Conservation (phyloP, 805 yeast species). For the Starmerella asiatica region DNA sequence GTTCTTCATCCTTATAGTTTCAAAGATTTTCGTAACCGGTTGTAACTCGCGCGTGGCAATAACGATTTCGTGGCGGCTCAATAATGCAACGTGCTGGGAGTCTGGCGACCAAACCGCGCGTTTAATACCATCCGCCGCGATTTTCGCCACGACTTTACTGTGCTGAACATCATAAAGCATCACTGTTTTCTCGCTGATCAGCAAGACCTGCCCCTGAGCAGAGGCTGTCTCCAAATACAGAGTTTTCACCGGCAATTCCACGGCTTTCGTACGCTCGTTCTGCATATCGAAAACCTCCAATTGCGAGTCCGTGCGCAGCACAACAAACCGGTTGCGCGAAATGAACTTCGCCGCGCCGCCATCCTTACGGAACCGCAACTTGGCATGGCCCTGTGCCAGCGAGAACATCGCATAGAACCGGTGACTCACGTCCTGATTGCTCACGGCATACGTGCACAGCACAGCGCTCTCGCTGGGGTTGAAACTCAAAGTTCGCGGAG, state of each 20-base stretch:
- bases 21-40: conserved; percentile 73
- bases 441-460: conserved; percentile 37
- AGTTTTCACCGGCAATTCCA: conserved; percentile 43
- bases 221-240: conserved; percentile 57
- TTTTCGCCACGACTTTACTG: conserved; percentile 57
- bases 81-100: conserved; percentile 73
- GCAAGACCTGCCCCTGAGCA: conserved; percentile 69
- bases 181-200: conserved; percentile 60
- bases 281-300: conserved; percentile 73
- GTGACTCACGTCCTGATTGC: not conserved
- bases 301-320: conserved; percentile 51
- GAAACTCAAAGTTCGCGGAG: conserved; percentile 49
- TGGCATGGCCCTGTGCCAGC: not conserved
- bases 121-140: conserved; percentile 63
- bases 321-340: conserved; percentile 88
- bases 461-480: conserved; percentile 86
- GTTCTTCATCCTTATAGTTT: conserved; percentile 89
- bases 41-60: conserved; percentile 63
- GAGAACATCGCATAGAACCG: not conserved
- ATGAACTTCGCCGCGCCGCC: conserved; percentile 83
- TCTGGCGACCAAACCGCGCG: conserved; percentile 82
- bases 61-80: conserved; percentile 85
- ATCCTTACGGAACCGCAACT: conserved; percentile 29
- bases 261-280: conserved; percentile 67
- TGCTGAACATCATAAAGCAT: conserved; percentile 87